Evolutionary conservation across 2,329 filamentous ascomycete genomes (phyloP).

Genomic region (Penicillium expansum): DNA sequence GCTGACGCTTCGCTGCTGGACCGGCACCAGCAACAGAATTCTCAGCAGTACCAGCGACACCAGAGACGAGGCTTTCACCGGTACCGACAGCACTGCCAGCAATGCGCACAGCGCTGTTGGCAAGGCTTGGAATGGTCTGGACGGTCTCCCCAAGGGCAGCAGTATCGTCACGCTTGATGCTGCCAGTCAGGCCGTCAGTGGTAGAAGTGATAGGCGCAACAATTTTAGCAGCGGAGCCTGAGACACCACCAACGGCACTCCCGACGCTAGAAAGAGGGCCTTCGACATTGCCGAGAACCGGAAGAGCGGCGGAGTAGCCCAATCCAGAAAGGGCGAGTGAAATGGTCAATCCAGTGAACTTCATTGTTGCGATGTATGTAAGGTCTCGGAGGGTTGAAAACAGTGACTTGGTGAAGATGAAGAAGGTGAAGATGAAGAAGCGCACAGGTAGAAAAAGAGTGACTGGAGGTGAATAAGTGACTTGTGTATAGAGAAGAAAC

Average conservation of each 20-base stretch:
- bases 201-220: background rate
- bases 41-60: conserved; percentile 20
- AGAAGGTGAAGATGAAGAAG: too few relatives aligned
- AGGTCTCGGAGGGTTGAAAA: conserved; percentile 14
- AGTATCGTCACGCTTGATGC: conserved; percentile 9
- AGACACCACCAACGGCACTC: conserved; percentile 1
- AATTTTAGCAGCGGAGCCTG: background rate
- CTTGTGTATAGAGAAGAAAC: conserved; percentile 16
- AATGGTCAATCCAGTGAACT: conserved; percentile 36
- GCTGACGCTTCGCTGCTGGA: background rate
- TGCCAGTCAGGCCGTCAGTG: background rate
- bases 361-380: conserved; percentile 29
- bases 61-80: conserved; percentile 13
- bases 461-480: conserved; percentile 23
- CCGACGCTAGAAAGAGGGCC: conserved; percentile 6
- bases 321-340: conserved; percentile 33
- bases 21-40: background rate
- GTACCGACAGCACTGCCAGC: conserved; percentile 17
- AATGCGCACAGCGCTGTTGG: conserved; percentile 15
- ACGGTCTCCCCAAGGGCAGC: background rate
- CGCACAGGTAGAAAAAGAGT: conserved; percentile 17
- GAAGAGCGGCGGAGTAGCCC: conserved; percentile 31
- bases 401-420: conserved; percentile 25
- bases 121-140: conserved; percentile 9
- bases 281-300: conserved; percentile 11